Percentiles rank a stretch among this genome's conserved stretches.
These are phyloP conservation scores for Morella rubra DNA, from an alignment of 306 rosid genomes.

Conservation along the genomic window DNA sequence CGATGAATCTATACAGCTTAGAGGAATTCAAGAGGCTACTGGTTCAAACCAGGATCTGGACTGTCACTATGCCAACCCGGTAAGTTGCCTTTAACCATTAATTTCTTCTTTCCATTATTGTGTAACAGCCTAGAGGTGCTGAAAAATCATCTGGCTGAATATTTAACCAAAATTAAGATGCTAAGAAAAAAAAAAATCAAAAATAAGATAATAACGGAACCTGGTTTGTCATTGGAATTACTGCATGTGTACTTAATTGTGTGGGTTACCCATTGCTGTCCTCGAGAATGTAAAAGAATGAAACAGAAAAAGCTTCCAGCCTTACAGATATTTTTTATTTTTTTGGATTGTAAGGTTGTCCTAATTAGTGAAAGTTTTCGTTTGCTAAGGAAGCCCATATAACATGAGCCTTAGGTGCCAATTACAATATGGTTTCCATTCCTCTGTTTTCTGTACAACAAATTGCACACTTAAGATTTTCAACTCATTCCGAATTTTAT, in stretches of 20 bases:
- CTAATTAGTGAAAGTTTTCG: neutral
- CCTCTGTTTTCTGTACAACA: neutral
- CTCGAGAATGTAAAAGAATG: constrained; percentile 6
- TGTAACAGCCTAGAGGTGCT: constrained; percentile 21
- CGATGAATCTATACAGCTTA: constrained; percentile 54
- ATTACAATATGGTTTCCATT: neutral
- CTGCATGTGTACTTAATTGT: constrained; percentile 1
- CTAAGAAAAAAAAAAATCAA: neutral
- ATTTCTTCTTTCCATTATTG: constrained; percentile 10
- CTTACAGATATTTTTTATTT: neutral
- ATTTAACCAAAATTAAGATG: neutral
- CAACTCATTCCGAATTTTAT: neutral
- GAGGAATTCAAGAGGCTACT: constrained; percentile 59
- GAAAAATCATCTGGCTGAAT: constrained; percentile 19
- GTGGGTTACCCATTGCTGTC: constrained; percentile 8
- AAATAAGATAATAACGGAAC: constrained; percentile 7
- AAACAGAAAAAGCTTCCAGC: neutral
- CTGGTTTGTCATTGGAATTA: constrained; percentile 24
- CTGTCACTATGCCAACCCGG: constrained; percentile 54
- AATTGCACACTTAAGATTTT: constrained; percentile 15
- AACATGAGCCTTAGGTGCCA: constrained; percentile 1
- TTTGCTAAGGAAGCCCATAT: neutral
- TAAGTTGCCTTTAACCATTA: constrained; percentile 31
- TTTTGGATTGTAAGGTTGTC: too few species aligned
- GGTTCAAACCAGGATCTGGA: constrained; percentile 72